phyloP scores from a whole-genome alignment of 148 eudicot species.

The Limonium bicolor region DNA sequence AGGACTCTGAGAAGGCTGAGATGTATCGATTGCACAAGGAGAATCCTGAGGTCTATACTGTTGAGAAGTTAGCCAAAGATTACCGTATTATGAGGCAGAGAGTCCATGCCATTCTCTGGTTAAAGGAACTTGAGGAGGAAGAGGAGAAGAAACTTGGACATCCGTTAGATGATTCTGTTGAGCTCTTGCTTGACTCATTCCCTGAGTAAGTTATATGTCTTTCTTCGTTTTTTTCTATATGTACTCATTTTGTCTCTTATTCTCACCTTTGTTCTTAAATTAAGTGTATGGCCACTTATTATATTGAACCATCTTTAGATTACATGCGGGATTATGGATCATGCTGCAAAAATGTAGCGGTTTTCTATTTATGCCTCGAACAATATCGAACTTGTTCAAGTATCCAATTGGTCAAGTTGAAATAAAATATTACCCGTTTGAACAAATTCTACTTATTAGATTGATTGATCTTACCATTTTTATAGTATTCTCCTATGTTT shows the following conservation, averaged over 20 bases:
- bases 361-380: too few species aligned
- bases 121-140: constrained; percentile 72
- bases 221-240: background rate
- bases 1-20: constrained; percentile 83
- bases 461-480: too few species aligned
- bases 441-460: too few species aligned
- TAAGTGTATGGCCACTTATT: too few species aligned
- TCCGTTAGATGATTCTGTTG: constrained; percentile 80
- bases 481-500: too few species aligned
- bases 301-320: too few species aligned
- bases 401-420: too few species aligned
- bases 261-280: too few species aligned
- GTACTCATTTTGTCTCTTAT: background rate
- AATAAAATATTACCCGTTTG: too few species aligned
- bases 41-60: constrained; percentile 64
- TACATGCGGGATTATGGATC: too few species aligned
- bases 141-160: constrained; percentile 68
- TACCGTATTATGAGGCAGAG: constrained; percentile 87
- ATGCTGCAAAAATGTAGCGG: too few species aligned
- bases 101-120: constrained; percentile 82
- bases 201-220: constrained; percentile 78
- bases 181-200: constrained; percentile 52
- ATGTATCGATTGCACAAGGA: constrained; percentile 75
- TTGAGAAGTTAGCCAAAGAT: constrained; percentile 68
- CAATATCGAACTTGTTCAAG: too few species aligned